Evolutionary conservation across 495 filamentous ascomycete genomes (phyloP).

Genomic region (Geoglossum glabrum): DNA sequence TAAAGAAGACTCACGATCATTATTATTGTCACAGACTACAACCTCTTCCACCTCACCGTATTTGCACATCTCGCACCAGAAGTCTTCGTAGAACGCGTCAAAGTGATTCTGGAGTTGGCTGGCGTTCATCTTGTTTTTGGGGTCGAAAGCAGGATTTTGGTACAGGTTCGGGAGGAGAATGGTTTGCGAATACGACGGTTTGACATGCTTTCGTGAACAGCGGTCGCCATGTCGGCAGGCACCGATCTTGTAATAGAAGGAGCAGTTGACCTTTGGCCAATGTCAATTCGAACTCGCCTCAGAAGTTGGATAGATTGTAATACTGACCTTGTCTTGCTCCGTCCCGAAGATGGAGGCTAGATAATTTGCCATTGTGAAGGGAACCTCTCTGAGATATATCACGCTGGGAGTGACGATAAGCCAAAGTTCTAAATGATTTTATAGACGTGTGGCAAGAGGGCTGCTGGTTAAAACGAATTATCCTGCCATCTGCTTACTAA

Average conservation of each 20-base stretch:
- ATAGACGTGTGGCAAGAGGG: not conserved
- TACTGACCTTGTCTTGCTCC: constrained; percentile 68
- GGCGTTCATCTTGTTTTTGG: constrained; percentile 88
- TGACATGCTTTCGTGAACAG: constrained; percentile 95
- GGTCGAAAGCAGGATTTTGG: constrained; percentile 95
- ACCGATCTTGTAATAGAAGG: constrained; percentile 92
- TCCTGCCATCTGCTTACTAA: not conserved
- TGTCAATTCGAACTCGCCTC: constrained; percentile 1
- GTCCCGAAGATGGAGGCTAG: constrained; percentile 99
- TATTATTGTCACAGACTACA: constrained; percentile 48
- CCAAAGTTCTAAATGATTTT: not conserved
- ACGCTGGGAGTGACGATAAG: not conserved
- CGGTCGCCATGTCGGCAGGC: constrained; percentile 96
- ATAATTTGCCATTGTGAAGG: constrained; percentile 63
- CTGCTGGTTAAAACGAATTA: not conserved
- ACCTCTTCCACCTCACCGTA: constrained; percentile 26
- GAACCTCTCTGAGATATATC: not conserved
- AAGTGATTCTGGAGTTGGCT: constrained; percentile 96
- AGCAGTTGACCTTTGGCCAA: constrained; percentile 33
- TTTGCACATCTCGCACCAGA: constrained; percentile 86
- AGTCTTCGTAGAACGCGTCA: constrained; percentile 98
- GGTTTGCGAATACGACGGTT: constrained; percentile 93
- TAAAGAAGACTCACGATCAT: constrained; percentile 56
- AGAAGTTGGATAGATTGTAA: constrained; percentile 18
- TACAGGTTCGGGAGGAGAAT: constrained; percentile 97